Conservation (phyloP, 2,329 filamentous ascomycete species). For the Xylariaceae sp. region DNA sequence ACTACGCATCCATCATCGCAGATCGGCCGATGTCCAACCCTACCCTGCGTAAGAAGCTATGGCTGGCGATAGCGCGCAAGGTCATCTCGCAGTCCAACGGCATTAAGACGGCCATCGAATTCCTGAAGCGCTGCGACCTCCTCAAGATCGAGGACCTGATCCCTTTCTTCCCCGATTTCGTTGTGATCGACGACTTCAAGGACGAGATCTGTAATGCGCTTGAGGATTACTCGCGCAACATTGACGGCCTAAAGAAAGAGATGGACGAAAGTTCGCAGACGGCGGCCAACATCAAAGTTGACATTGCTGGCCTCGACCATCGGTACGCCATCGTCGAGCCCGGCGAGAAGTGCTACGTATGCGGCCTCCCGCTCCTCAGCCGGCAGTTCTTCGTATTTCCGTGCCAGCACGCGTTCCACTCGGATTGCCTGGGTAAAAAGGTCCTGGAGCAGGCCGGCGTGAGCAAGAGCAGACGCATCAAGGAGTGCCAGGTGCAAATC, state of each 20-base stretch:
- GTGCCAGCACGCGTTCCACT: constrained; percentile 97
- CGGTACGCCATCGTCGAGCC: constrained; percentile 96
- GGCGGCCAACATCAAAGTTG: constrained; percentile 85
- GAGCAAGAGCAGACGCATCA: constrained; percentile 76
- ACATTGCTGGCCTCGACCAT: constrained; percentile 82
- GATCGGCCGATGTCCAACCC: constrained; percentile 81
- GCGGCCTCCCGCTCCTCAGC: constrained; percentile 81
- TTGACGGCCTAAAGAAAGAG: constrained; percentile 84
- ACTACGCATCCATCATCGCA: constrained; percentile 86
- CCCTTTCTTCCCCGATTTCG: constrained; percentile 97
- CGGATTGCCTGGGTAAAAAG: constrained; percentile 85
- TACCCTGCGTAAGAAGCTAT: constrained; percentile 85
- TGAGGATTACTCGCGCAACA: constrained; percentile 90
- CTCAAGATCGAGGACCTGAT: constrained; percentile 96
- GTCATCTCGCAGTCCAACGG: constrained; percentile 85
- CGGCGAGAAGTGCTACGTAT: constrained; percentile 91
- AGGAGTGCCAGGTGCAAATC: constrained; percentile 82
- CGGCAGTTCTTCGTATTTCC: constrained; percentile 98
- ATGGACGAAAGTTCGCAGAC: constrained; percentile 95
- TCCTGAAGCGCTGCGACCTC: constrained; percentile 87
- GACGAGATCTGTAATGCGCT: constrained; percentile 94
- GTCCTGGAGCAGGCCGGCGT: constrained; percentile 81
- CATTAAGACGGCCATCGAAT: constrained; percentile 92
- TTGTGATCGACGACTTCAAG: constrained; percentile 98
- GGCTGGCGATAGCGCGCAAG: constrained; percentile 92